These are phyloP conservation scores for Phytophthora lateralis DNA, from an alignment of 352 stramenopile genomes.

Conservation along the genomic window DNA sequence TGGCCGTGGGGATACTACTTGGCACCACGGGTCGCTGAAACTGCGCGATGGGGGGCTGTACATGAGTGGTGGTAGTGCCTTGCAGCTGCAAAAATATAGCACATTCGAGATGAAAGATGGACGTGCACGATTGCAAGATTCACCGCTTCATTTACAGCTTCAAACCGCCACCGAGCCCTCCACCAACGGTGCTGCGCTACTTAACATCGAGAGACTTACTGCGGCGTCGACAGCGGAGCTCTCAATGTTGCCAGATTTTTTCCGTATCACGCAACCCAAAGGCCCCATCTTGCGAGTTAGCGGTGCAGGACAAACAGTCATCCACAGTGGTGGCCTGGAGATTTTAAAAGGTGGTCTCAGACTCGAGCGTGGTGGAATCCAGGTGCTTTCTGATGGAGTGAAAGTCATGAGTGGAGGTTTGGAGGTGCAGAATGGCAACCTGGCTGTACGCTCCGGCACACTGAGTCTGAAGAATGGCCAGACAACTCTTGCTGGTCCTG, in stretches of 20 bases:
- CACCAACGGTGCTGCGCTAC: slow-evolving; percentile 24
- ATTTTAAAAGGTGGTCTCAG: slow-evolving; percentile 62
- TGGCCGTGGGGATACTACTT: slow-evolving; percentile 54
- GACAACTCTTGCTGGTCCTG: slow-evolving; percentile 28
- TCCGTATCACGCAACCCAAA: slow-evolving; percentile 47
- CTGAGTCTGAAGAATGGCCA: slow-evolving; percentile 51
- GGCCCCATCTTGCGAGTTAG: slow-evolving; percentile 58
- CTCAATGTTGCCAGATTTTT: slow-evolving; percentile 45
- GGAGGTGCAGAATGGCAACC: slow-evolving; percentile 46
- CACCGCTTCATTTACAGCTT: slow-evolving; percentile 39
- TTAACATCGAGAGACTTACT: slow-evolving; percentile 46
- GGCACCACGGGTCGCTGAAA: slow-evolving; percentile 33
- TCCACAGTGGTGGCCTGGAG: slow-evolving; percentile 63
- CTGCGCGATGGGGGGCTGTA: slow-evolving; percentile 27
- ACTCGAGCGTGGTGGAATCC: slow-evolving; percentile 58
- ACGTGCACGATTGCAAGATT: slow-evolving; percentile 48
- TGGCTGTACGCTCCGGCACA: slow-evolving; percentile 44
- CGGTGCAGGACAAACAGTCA: slow-evolving; percentile 53
- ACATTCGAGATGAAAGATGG: slow-evolving; percentile 54
- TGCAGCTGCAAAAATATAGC: slow-evolving; percentile 57
- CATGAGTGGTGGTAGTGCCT: slow-evolving; percentile 26
- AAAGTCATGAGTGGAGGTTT: slow-evolving; percentile 49
- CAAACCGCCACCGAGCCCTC: slow-evolving; percentile 17
- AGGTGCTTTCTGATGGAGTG: slow-evolving; percentile 65
- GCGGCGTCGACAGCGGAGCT: slow-evolving; percentile 14